Base-by-base conservation (phyloP, 1,284 basidiomycete genomes). In the Albatrellus sp. region DNA sequence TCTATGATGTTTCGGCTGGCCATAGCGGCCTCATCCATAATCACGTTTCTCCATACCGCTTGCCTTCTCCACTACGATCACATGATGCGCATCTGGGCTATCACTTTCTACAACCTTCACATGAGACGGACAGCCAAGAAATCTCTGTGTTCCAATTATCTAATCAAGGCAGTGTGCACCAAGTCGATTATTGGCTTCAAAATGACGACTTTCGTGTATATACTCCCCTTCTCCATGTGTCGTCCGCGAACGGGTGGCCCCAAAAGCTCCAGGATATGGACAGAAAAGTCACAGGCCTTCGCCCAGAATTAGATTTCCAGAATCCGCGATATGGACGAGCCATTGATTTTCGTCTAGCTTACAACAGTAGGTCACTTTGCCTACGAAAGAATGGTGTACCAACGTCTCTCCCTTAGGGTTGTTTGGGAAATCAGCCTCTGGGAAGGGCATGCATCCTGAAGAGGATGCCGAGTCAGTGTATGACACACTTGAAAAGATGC, bases 1-100 rank as follows among this genome's bases (percentile, higher is more conserved):
- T 81, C 3, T 85, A 84, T 47, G 77, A 82, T 53, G 69, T 80
- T 28, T 66, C 67, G 32, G 62, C 60, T 20, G 57, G 62, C 2
- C 47, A 59, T 16, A 65, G 65, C 33, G 54, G 55, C 17, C 61
- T 72, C n/a, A 46, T 75, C 14, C 67, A 69, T 35, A 55, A 69
- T 43, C 58, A 70, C 44, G 55, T 61, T 11, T 47, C 59, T 2
- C 75, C 80, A 2, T 72, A 73, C 49, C 60, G 58, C 39, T 54
- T 80, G 11, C 59, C 68, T 5, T 50, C 64, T 9, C 51, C 61
- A 7, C 45, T 50, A 12, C 48, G 51, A 2, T 52, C 57, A 13
- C 58, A 63, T 44, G 59, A 51, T 29, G 46, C 58, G 13, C 63
- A 67, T 47, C 46, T 59, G 10, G 78, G 80, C 4, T 65, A 72